Evolutionary conservation across 2,329 filamentous ascomycete species (phyloP), one percentile per base, ranked within the genome.

Genomic region (Gyromitra esculenta): DNA sequence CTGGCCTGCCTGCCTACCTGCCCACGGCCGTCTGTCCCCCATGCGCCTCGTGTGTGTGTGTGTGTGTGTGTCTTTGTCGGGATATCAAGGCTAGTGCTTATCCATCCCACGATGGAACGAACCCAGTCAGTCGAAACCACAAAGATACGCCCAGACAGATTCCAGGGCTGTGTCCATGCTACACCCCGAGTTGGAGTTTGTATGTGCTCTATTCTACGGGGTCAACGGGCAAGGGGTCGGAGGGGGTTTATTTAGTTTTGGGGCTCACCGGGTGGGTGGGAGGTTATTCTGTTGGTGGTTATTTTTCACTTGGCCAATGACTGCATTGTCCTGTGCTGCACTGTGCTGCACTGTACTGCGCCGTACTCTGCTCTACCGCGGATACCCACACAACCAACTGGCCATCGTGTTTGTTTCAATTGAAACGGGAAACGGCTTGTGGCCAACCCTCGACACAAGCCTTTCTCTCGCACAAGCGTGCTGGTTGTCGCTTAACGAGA

Each of bases 31-130:
- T 5, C 41, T 1, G 18, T 21, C 50, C 18, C 9, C 9, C 50
- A 31, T 54, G 50, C 50, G 50, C 50, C 50, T 25, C 21, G 50
- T 54, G 18, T 54, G 50, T 25, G 9, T 6, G 50, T 54, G 25
- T 13, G 13, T 43, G 13, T 15, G 15, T 45, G 0, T 9, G 41
- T 45, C 41, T 11, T 9, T 11, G 15, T 45, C 41, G 15, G 41
- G 31, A 31, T 31, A 31, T 57, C 52, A 37, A 25, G 54, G 31
- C 54, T 57, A 57, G 54, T 37, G 54, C 54, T 57, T 57, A 57
- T 57, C 18, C 50, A 8, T 15, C 18, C 50, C 4, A 21, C 7
- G 11, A 21, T 4, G 54, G 31, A 57, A 45, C 41, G 9, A 9
- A 57, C 25, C 31, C 54, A 57, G 54, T 57, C 54, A 57, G 54